Base-by-base conservation (phyloP, 2,329 filamentous ascomycete species). In the Botrytis elliptica region DNA sequence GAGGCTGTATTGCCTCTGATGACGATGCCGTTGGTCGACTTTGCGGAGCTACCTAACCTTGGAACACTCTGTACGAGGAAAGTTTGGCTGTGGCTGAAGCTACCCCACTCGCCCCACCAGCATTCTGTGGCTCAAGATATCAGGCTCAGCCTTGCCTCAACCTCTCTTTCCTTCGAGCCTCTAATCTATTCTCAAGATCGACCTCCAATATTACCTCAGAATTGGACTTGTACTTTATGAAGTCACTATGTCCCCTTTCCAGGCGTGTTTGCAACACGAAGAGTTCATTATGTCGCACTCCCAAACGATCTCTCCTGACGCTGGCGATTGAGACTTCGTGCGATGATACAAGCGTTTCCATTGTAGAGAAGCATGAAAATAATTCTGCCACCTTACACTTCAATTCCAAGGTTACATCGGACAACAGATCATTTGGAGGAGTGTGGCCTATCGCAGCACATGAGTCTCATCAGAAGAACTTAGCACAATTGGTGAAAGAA, bases 281-380 rank as follows among this genome's bases (percentile, higher is more conserved):
- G 20, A 42, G 62, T 18, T n/a, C 73, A 4, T 62, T 49, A 44
- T 36, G 33, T 36, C 29, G 46, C 40, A 73, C 59, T 46, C n/a
- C 46, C 14, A 75, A 76, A n/a, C 83, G 83, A 40, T 76, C 75
- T 59, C 84, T 89, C 73, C 80, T 88, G 29, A 90, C 88, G 8
- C 87, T 95, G 67, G 92, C 92, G 70, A 94, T 96, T 80, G 93
- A 96, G 82, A 92, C 92, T 16, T 94, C 92, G 4, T 96, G 95
- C 86, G 95, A 98, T 83, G 95, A 98, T 84, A 97, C 95, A 1
- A 95, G 92, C 74, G 94, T 98, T 33, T 92, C 95, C 44, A 83
- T 98, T 66, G 86, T 98, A 57, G 89, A 93, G 71, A 91, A 90
- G 78, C 78, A 78, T 57, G 36, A 74, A 16, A 77, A 80, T 38